These are phyloP conservation scores for Aspergillus ellipticus DNA, from an alignment of 495 filamentous ascomycete species.

Conservation along the genomic window DNA sequence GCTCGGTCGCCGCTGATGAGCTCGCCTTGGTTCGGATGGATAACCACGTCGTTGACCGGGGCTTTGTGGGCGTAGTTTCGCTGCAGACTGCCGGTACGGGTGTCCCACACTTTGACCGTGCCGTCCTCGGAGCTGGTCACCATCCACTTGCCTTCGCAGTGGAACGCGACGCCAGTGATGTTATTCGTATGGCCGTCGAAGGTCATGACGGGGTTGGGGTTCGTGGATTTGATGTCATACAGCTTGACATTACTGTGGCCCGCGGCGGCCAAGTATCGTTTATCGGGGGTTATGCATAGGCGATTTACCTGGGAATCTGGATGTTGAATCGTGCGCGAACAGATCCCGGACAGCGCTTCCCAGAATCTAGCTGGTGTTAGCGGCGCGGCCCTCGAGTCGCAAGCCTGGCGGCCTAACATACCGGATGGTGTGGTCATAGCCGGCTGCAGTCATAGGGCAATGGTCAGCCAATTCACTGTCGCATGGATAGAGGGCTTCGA, in stretches of 20 bases:
- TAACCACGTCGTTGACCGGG: conserved; percentile 88
- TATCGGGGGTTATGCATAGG: conserved; percentile 97
- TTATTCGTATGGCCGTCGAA: conserved; percentile 96
- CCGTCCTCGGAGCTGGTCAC: conserved; percentile 98
- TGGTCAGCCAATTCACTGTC: conserved; percentile 6
- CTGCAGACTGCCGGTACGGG: conserved; percentile 79
- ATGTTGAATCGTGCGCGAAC: conserved; percentile 95
- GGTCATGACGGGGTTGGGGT: conserved; percentile 83
- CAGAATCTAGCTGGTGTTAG: conserved; percentile 65
- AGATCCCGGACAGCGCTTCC: conserved; percentile 97
- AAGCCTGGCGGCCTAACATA: conserved; percentile 38
- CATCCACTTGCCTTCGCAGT: conserved; percentile 99
- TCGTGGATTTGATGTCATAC: conserved; percentile 95
- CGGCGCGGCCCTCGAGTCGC: background rate
- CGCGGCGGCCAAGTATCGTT: conserved; percentile 90
- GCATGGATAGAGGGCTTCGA: background rate
- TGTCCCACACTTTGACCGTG: conserved; percentile 99
- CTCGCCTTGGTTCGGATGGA: conserved; percentile 97
- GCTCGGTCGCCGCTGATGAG: conserved; percentile 92
- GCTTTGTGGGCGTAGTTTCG: conserved; percentile 85
- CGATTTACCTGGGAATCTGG: conserved; percentile 98
- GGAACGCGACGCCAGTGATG: conserved; percentile 93
- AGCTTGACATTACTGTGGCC: conserved; percentile 94
- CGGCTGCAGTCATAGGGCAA: conserved; percentile 52
- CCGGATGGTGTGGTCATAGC: conserved; percentile 99